These are phyloP conservation scores for Saccharomycopsis olivae DNA, from an alignment of 805 yeast genomes.

Conservation along the genomic window DNA sequence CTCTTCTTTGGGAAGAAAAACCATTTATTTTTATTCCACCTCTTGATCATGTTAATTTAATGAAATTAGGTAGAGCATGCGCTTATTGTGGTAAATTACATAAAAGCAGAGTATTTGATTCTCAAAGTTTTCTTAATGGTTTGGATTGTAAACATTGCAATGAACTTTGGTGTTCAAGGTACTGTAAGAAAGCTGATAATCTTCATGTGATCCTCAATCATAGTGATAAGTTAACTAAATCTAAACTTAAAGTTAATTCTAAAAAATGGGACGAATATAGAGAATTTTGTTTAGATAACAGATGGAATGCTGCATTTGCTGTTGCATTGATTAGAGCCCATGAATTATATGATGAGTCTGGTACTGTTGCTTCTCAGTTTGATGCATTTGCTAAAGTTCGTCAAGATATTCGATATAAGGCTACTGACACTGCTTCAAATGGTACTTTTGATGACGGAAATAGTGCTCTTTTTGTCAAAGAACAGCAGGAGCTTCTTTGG, in stretches of 20 bases:
- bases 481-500: constrained; percentile 52
- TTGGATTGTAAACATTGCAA: constrained; percentile 55
- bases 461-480: constrained; percentile 43
- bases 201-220: constrained; percentile 54
- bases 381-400: constrained; percentile 58
- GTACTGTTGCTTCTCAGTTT: constrained; percentile 34
- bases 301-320: constrained; percentile 62
- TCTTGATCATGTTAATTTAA: constrained; percentile 49
- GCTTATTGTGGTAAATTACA: constrained; percentile 57
- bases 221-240: constrained; percentile 27
- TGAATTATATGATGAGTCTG: constrained; percentile 31
- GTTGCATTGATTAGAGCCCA: constrained; percentile 47
- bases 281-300: constrained; percentile 49
- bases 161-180: constrained; percentile 60
- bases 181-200: constrained; percentile 45
- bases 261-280: constrained; percentile 46
- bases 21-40: constrained; percentile 58
- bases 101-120: constrained; percentile 21
- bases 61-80: constrained; percentile 57
- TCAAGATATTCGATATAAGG: constrained; percentile 52
- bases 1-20: constrained; percentile 49
- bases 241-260: constrained; percentile 30
- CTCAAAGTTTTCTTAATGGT: constrained; percentile 28
- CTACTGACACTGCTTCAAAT: constrained; percentile 34
- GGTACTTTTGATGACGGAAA: constrained; percentile 41